Conservation (phyloP, 169 alveolate genomes). For the Plasmodium coatneyi region DNA sequence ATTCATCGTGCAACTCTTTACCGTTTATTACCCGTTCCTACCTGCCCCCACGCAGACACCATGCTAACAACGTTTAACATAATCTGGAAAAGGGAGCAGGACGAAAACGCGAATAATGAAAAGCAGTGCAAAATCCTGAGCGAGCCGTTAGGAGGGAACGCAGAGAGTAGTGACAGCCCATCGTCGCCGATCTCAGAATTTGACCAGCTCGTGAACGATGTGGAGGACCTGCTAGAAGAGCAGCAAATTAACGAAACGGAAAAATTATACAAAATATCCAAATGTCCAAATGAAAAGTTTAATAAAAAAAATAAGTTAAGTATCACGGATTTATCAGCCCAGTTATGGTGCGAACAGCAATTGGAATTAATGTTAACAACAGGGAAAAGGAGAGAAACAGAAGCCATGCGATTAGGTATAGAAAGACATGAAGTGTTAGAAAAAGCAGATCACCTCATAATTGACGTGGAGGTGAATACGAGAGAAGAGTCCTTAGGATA, state of each 20-base stretch:
- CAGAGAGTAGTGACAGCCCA: background rate
- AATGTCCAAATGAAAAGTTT: constrained; percentile 71
- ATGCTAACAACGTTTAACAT: constrained; percentile 71
- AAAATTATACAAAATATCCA: constrained; percentile 64
- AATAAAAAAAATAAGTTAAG: constrained; percentile 83
- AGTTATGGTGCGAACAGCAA: constrained; percentile 88
- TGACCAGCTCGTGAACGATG: constrained; percentile 57
- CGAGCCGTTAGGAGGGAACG: background rate
- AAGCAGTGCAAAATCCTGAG: background rate
- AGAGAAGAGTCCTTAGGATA: constrained; percentile 86
- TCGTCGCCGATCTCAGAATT: constrained; percentile 19
- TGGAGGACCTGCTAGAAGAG: constrained; percentile 72
- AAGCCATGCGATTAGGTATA: constrained; percentile 84
- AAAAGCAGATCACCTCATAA: constrained; percentile 84
- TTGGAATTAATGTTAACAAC: constrained; percentile 82
- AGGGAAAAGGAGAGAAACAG: constrained; percentile 83
- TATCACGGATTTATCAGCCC: constrained; percentile 85
- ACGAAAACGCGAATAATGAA: background rate
- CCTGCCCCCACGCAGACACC: background rate
- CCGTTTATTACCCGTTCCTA: background rate
- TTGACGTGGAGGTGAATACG: constrained; percentile 83
- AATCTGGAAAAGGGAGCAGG: constrained; percentile 66
- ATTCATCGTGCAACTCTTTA: background rate
- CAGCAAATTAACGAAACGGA: constrained; percentile 75
- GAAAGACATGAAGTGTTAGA: constrained; percentile 86